A percentile compares a stretch with the other conserved stretches of the same genome.
These are phyloP conservation scores for Russula dissimulans DNA, from an alignment of 768 basidiomycete genomes.

Conservation along the genomic window DNA sequence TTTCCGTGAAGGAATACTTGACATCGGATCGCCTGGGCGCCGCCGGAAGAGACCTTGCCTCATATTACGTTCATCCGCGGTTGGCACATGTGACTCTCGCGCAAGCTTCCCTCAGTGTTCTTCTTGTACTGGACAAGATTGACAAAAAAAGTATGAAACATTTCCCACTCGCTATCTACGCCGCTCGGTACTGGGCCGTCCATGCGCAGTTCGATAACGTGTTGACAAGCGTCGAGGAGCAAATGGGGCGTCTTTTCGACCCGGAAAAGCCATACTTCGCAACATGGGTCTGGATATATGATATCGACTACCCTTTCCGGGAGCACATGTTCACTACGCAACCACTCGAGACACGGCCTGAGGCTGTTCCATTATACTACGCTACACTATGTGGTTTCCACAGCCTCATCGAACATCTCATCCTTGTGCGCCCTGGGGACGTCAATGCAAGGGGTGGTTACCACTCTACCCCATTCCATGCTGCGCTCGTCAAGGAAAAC, in stretches of 20 bases:
- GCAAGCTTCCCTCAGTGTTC: not conserved
- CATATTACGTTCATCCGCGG: not conserved
- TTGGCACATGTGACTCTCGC: not conserved
- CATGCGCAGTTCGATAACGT: not conserved
- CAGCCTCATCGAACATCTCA: not conserved
- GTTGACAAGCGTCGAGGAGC: not conserved
- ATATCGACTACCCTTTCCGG: not conserved
- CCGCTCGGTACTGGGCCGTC: not conserved
- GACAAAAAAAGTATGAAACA: not conserved
- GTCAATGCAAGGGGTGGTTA: not conserved
- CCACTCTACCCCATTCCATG: not conserved
- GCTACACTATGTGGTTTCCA: not conserved
- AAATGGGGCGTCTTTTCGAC: not conserved
- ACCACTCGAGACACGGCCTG: not conserved
- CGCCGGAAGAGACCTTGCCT: not conserved
- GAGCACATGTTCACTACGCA: not conserved
- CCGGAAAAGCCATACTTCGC: not conserved
- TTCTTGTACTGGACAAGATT: not conserved
- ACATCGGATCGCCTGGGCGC: not conserved
- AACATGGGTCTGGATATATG: not conserved
- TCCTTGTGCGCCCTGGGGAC: not conserved
- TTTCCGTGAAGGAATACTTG: not conserved
- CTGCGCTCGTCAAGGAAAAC: not conserved
- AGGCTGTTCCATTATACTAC: not conserved
- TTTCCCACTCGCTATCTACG: not conserved